These are phyloP conservation scores for Solanum medicagineum DNA, from an alignment of 257 asterid genomes.

Conservation along the genomic window DNA sequence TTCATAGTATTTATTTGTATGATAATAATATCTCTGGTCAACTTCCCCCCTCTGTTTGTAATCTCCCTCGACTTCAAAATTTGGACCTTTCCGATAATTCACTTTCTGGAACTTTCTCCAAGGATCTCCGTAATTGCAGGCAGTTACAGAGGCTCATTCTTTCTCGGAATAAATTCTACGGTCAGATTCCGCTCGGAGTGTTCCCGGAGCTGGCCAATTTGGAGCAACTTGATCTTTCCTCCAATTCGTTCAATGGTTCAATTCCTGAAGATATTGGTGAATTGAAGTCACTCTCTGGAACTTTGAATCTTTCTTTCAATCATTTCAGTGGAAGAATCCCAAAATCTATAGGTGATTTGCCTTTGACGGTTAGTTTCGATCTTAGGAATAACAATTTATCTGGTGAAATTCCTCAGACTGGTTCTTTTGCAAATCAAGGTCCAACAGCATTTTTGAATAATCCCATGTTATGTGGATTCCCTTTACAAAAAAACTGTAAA, in stretches of 20 bases:
- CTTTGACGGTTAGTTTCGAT: conserved; percentile 79
- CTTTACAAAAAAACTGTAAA: conserved; percentile 64
- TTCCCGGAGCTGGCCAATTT: conserved; percentile 74
- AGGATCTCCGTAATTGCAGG: conserved; percentile 57
- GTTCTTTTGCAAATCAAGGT: conserved; percentile 89
- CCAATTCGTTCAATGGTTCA: conserved; percentile 47
- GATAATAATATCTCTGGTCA: conserved; percentile 72
- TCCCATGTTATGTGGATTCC: conserved; percentile 84
- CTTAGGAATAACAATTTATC: conserved; percentile 62
- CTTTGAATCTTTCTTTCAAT: conserved; percentile 67
- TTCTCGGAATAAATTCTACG: conserved; percentile 47
- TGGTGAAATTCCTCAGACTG: conserved; percentile 89
- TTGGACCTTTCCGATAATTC: conserved; percentile 69
- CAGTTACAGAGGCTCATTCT: conserved; percentile 69
- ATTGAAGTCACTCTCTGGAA: conserved; percentile 69
- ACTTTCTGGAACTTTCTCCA: conserved; percentile 55
- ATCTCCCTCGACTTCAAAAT: conserved; percentile 66
- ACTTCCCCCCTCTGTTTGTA: conserved; percentile 62
- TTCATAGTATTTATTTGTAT: conserved; percentile 76
- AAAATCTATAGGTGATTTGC: conserved; percentile 58
- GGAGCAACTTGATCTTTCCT: conserved; percentile 73
- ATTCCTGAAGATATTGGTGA: conserved; percentile 83
- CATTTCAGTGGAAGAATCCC: conserved; percentile 68
- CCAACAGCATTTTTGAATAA: conserved; percentile 82
- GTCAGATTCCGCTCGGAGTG: conserved; percentile 54